Evolutionary conservation across 176 grass and related monocot species (phyloP).

Genomic region (Thalia dealbata): DNA sequence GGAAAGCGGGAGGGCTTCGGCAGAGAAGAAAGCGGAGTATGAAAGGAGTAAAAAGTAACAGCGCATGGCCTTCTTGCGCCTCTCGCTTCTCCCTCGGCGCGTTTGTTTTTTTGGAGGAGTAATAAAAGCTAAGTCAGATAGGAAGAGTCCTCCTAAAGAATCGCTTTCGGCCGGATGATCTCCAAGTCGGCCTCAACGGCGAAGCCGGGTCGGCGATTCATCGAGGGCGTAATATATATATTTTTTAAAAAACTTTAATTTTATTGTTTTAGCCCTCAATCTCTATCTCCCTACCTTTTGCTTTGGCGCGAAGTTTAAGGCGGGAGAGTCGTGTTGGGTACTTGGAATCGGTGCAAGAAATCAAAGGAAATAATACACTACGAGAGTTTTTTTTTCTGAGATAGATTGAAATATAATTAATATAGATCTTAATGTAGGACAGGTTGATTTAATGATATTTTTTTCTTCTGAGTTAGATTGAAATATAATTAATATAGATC

Average conservation of each 20-base stretch:
- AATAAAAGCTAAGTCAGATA: neutral
- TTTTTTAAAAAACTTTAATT: too few relatives aligned
- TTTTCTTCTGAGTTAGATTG: too few relatives aligned
- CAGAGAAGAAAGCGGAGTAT: neutral
- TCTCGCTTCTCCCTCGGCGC: neutral
- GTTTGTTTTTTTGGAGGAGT: too few relatives aligned
- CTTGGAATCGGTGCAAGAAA: neutral
- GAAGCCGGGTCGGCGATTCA: neutral
- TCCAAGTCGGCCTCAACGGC: neutral
- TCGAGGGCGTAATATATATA: too few relatives aligned
- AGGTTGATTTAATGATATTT: too few relatives aligned
- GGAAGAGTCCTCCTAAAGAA: neutral
- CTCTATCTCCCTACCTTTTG: neutral
- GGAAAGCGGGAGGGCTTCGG: neutral
- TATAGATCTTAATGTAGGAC: too few relatives aligned
- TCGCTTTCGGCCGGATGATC: neutral
- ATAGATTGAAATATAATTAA: too few relatives aligned
- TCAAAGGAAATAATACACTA: neutral
- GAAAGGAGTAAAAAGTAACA: neutral
- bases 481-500: too few relatives aligned
- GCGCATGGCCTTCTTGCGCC: too few relatives aligned
- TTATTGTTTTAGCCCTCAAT: neutral
- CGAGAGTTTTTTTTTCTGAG: too few relatives aligned
- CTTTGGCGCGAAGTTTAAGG: conserved; percentile 3
- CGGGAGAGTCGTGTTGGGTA: neutral